A percentile compares a stretch with the other conserved stretches of the same genome.
Evolutionary conservation across 768 basidiomycete species (phyloP).

Genomic region (Tephrocybe rancida): DNA sequence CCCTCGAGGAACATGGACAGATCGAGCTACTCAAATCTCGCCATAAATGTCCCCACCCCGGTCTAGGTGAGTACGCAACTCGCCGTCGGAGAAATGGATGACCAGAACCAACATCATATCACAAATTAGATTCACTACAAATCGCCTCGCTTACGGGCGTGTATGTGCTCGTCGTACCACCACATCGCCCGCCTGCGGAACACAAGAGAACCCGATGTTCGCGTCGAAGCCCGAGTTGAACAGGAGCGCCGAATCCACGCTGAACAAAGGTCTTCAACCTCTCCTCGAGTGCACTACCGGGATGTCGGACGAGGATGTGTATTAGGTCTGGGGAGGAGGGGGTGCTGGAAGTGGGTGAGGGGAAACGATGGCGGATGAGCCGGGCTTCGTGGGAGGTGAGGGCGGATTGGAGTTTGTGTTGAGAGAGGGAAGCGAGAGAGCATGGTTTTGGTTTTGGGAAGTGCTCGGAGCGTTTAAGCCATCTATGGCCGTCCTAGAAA

Average conservation of each 20-base stretch:
- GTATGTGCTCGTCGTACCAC: slow-evolving; percentile 87
- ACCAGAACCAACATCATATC: too few relatives aligned
- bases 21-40: too few relatives aligned
- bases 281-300: slow-evolving; percentile 71
- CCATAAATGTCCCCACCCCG: too few relatives aligned
- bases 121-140: too few relatives aligned
- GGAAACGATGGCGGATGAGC: slow-evolving; percentile 71
- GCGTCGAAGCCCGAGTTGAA: slow-evolving; percentile 96
- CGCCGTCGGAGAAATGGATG: too few relatives aligned
- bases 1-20: too few relatives aligned
- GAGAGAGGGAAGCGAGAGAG: slow-evolving; percentile 25
- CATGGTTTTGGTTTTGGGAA: slow-evolving; percentile 11
- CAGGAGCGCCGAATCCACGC: slow-evolving; percentile 63
- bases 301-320: slow-evolving; percentile 47
- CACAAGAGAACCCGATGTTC: slow-evolving; percentile 78
- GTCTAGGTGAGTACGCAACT: too few relatives aligned
- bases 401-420: slow-evolving; percentile 46
- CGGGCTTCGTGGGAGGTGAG: slow-evolving; percentile 66
- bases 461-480: too few relatives aligned
- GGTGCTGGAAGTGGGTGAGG: slow-evolving; percentile 51
- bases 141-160: too few relatives aligned
- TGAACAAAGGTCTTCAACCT: slow-evolving; percentile 68
- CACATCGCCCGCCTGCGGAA: slow-evolving; percentile 79
- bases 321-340: slow-evolving; percentile 38
- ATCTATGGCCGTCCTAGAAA: too few relatives aligned